phyloP scores from a whole-genome alignment of 176 grass and related monocot species.

The Triticum timopheevii region DNA sequence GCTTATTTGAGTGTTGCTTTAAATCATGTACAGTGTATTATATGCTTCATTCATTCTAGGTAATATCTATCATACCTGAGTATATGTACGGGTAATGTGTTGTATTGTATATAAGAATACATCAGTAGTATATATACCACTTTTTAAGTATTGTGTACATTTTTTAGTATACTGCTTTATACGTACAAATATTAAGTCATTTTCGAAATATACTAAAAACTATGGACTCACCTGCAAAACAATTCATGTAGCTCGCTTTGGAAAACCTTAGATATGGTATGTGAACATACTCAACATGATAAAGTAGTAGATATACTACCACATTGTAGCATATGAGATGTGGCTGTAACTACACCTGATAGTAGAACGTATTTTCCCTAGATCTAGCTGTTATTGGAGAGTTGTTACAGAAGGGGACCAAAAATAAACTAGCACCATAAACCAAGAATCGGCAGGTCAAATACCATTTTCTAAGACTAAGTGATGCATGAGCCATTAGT shows the following conservation, averaged over 20 bases:
- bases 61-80: not conserved
- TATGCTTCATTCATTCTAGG: not conserved
- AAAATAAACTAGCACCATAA: not conserved
- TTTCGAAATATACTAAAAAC: not conserved
- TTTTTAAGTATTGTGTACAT: not conserved
- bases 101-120: not conserved
- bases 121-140: not conserved
- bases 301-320: not conserved
- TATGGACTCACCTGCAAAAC: not conserved
- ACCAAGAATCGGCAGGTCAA: not conserved
- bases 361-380: not conserved
- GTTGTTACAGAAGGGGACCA: not conserved
- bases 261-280: not conserved
- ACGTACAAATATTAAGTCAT: not conserved
- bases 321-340: not conserved
- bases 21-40: conserved; percentile 5
- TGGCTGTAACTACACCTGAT: not conserved
- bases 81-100: not conserved
- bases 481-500: not conserved
- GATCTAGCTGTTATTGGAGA: not conserved
- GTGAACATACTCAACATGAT: not conserved
- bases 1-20: not conserved
- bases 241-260: not conserved
- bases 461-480: not conserved
- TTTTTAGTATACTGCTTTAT: not conserved